phyloP scores from a whole-genome alignment of 2,329 filamentous ascomycete genomes.

The Colletotrichum musae region DNA sequence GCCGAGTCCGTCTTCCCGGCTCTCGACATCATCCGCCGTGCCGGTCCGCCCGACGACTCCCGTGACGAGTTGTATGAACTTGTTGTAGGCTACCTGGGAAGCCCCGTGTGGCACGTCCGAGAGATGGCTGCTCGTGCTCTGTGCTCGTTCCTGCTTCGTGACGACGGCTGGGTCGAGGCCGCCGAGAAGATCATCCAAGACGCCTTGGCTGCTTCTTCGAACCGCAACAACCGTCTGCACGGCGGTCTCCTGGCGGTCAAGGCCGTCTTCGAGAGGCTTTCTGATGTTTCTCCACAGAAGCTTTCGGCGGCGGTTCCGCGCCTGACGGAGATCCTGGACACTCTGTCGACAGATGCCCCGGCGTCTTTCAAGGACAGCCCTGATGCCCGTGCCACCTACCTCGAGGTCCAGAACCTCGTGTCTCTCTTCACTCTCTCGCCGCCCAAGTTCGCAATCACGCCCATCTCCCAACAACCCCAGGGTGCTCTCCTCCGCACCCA shows the following conservation, averaged over 20 bases:
- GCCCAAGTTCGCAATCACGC: neutral
- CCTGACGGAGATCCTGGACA: constrained; percentile 48
- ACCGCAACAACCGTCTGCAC: constrained; percentile 68
- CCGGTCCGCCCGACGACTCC: constrained; percentile 73
- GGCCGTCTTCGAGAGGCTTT: constrained; percentile 69
- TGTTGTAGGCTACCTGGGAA: constrained; percentile 75
- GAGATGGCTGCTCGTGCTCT: constrained; percentile 85
- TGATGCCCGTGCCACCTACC: constrained; percentile 61
- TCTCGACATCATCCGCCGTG: constrained; percentile 83
- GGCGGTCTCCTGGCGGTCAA: constrained; percentile 70
- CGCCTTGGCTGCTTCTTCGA: constrained; percentile 45
- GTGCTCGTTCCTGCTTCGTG: constrained; percentile 71
- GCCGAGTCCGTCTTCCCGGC: constrained; percentile 86
- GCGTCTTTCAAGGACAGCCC: constrained; percentile 47
- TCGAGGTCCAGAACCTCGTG: constrained; percentile 62
- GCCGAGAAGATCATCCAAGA: constrained; percentile 56
- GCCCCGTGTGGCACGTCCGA: constrained; percentile 83
- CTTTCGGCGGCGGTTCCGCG: constrained; percentile 42
- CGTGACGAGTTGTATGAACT: constrained; percentile 68
- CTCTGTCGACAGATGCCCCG: constrained; percentile 15
- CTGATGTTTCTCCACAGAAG: constrained; percentile 56
- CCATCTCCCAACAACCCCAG: constrained; percentile 22
- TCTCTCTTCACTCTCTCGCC: constrained; percentile 47
- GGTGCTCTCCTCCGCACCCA: constrained; percentile 59
- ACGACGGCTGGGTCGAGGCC: constrained; percentile 62